Base-by-base conservation (phyloP, 805 yeast species). In the Candida hungchunana region DNA sequence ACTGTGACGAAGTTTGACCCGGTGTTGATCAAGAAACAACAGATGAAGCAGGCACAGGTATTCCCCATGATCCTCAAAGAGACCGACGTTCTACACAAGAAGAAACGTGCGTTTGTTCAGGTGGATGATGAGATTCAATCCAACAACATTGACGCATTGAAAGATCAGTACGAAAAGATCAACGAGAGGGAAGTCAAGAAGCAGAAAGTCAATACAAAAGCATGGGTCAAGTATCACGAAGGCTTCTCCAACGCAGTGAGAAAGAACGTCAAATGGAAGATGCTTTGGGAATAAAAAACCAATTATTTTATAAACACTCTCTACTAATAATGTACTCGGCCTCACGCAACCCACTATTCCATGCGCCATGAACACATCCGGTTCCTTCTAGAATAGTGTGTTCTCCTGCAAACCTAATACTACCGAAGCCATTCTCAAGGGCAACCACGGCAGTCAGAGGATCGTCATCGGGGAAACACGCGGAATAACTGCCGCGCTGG, bases 301-400 rank as follows among this genome's bases (percentile, higher is more conserved):
- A 29, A 35, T 23, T 18, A 19, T 25, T 26, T 11, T 14, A n/a
- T 12, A 18, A 10, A 44, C 12, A 15, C 40, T 32, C 17, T 11
- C n/a, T 21, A 20, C 24, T 17, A 11, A 16, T 22, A 32, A n/a
- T 60, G 34, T 53, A 59, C 4, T 48, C 48, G 0, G 78, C 79
- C 46, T 75, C 79, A 43, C 90, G 63, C 32, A 50, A 52, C 1
- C 90, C 96, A 50, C 90, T 81, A 42, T 66, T 64, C 76, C 85
- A 86, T 0, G 96, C 96, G 0, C 95, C 96, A 55, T 88, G 94
- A 5, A 82, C 93, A 48, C 95, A 88, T 0, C 96, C 96, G 12
- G 87, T 82, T 7, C 95, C 96, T 46, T 86, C 95, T 47, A 75
- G 61, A 16, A 78, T 75, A 0, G 96, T 82, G 56, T 88, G 96